Conservation (phyloP, 495 filamentous ascomycete species). For the Lepraria neglecta region DNA sequence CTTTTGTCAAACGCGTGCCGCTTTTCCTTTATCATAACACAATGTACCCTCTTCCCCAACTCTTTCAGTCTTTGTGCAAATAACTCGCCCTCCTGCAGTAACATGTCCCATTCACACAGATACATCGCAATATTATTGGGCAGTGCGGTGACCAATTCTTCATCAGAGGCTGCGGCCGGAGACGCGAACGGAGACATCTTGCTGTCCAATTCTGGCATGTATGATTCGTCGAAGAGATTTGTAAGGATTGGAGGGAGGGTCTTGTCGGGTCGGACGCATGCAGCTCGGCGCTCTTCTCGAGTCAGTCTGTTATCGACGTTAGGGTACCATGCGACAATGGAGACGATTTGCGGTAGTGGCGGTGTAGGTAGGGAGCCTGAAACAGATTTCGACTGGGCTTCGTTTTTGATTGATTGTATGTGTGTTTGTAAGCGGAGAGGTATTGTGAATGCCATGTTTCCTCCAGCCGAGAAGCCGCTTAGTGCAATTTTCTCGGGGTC, state of each 20-base stretch:
- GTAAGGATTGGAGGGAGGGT: conserved; percentile 69
- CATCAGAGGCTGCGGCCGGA: conserved; percentile 54
- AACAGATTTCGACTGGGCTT: conserved; percentile 1
- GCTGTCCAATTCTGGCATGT: conserved; percentile 52
- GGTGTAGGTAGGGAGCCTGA: neutral
- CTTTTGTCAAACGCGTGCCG: conserved; percentile 84
- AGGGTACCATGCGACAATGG: conserved; percentile 76
- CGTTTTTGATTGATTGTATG: conserved; percentile 20
- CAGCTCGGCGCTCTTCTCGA: conserved; percentile 64
- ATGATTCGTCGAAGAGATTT: conserved; percentile 78
- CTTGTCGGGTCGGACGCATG: conserved; percentile 60
- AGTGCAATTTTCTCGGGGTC: conserved; percentile 60
- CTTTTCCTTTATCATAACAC: conserved; percentile 65
- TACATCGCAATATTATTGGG: conserved; percentile 65
- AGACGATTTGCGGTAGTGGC: conserved; percentile 36
- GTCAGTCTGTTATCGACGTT: conserved; percentile 73
- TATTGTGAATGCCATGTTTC: conserved; percentile 77
- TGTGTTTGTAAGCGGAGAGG: conserved; percentile 58
- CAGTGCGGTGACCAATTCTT: conserved; percentile 44
- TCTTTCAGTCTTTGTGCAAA: conserved; percentile 59
- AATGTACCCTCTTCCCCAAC: conserved; percentile 59
- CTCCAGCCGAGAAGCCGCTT: conserved; percentile 83
- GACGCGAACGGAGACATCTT: conserved; percentile 55
- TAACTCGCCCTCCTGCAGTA: conserved; percentile 66
- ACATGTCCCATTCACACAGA: conserved; percentile 89